A percentile compares a stretch with the other conserved stretches of the same genome.
Evolutionary conservation across 805 yeast species (phyloP).

Genomic region (Metschnikowia rubicola): DNA sequence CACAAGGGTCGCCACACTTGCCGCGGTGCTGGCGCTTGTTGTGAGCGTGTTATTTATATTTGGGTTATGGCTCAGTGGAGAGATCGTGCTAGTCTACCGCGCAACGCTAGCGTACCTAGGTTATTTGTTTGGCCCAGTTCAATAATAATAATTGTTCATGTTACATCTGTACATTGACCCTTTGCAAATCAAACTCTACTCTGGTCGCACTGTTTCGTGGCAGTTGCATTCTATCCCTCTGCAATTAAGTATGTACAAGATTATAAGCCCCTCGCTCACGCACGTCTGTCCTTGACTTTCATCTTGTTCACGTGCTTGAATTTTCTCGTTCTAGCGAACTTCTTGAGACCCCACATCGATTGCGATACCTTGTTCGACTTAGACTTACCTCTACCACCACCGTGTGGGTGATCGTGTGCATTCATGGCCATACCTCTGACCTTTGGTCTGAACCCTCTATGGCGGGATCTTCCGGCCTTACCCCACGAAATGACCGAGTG

Average conservation of each 20-base stretch:
- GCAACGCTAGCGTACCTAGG: background rate
- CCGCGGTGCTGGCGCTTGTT: conserved; percentile 7
- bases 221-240: too few species aligned
- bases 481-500: conserved; percentile 88
- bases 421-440: conserved; percentile 99
- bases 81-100: conserved; percentile 1
- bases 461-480: conserved; percentile 94
- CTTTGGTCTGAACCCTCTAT: conserved; percentile 88
- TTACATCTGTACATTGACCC: too few species aligned
- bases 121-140: background rate
- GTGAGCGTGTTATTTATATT: conserved; percentile 5
- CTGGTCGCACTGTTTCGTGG: too few species aligned
- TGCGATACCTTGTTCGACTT: conserved; percentile 92
- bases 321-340: conserved; percentile 88
- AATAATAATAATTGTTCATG: background rate
- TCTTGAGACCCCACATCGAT: conserved; percentile 97
- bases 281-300: conserved; percentile 87
- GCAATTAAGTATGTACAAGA: conserved; percentile 4
- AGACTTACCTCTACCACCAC: conserved; percentile 99
- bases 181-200: too few species aligned
- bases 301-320: conserved; percentile 80
- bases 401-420: conserved; percentile 96
- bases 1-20: background rate
- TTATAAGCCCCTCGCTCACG: background rate
- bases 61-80: conserved; percentile 8